Conservation (phyloP, 768 basidiomycete species). For the Krasilnikovozyma curviuscula region DNA sequence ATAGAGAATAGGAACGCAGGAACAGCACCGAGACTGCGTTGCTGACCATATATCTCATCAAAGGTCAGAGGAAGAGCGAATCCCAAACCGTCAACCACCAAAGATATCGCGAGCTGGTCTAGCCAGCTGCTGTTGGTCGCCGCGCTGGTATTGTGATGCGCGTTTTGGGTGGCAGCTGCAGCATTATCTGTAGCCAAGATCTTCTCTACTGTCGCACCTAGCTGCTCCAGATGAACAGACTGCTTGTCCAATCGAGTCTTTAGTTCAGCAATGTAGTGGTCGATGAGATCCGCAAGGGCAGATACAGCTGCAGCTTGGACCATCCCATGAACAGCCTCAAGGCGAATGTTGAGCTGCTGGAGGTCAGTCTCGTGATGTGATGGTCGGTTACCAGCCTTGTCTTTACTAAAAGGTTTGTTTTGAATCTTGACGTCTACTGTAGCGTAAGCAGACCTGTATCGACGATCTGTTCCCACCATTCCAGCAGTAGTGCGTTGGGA, state of each 20-base stretch:
- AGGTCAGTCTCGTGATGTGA: conserved; percentile 11
- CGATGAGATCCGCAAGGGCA: conserved; percentile 72
- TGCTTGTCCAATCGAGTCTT: conserved; percentile 53
- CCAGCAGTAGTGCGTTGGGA: too few species aligned
- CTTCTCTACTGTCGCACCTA: conserved; percentile 50
- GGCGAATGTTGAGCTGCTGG: conserved; percentile 30
- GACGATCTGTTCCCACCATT: conserved; percentile 40
- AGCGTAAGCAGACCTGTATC: conserved; percentile 62
- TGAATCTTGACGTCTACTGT: conserved; percentile 45
- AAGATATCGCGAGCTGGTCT: conserved; percentile 25
- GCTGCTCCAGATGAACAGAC: conserved; percentile 53
- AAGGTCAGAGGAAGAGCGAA: conserved; percentile 69
- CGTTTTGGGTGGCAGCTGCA: background rate
- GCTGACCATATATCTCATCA: conserved; percentile 30
- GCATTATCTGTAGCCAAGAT: conserved; percentile 57
- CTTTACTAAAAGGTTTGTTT: conserved; percentile 10
- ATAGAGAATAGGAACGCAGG: conserved; percentile 76
- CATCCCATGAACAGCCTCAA: conserved; percentile 71
- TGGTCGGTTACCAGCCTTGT: conserved; percentile 5
- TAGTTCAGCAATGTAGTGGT: conserved; percentile 54
- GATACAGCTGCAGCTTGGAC: conserved; percentile 87
- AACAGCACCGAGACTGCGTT: background rate
- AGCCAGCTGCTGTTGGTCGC: too few species aligned
- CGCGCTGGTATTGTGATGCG: too few species aligned
- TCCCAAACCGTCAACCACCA: conserved; percentile 44